These are phyloP conservation scores for Leccinum truebloodii DNA, from an alignment of 768 basidiomycete genomes.

Conservation along the genomic window DNA sequence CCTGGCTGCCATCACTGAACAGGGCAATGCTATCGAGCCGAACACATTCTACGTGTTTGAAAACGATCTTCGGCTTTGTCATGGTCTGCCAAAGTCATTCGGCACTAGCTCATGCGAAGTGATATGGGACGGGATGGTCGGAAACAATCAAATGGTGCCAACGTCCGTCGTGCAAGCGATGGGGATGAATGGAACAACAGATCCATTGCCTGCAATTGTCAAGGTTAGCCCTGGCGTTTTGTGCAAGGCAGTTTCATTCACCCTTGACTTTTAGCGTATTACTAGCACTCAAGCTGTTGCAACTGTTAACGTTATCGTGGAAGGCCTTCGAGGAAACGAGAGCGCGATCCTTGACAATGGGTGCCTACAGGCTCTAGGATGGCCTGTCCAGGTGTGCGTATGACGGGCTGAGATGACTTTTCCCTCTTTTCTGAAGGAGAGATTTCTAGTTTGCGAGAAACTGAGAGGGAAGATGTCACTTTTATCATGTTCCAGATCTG, in stretches of 20 bases:
- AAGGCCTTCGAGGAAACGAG: constrained; percentile 36
- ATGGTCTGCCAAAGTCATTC: constrained; percentile 44
- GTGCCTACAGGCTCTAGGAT: constrained; percentile 66
- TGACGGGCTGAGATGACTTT: background rate
- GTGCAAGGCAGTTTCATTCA: background rate
- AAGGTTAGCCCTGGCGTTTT: constrained; percentile 4
- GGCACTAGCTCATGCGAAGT: constrained; percentile 45
- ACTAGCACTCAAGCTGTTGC: constrained; percentile 5
- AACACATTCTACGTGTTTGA: constrained; percentile 48
- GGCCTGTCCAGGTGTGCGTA: constrained; percentile 68
- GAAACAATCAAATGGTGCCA: constrained; percentile 6
- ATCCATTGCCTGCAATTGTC: background rate
- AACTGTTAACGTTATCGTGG: constrained; percentile 36
- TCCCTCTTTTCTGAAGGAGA: background rate
- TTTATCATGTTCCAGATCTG: constrained; percentile 81
- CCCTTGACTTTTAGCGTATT: constrained; percentile 5
- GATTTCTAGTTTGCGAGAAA: constrained; percentile 58
- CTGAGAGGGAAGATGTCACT: constrained; percentile 74
- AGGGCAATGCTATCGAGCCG: constrained; percentile 48
- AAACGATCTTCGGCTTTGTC: constrained; percentile 58
- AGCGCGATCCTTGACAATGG: constrained; percentile 40
- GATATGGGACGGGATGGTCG: constrained; percentile 51
- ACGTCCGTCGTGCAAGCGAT: background rate
- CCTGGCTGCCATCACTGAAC: constrained; percentile 49
- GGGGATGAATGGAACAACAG: background rate